Percentiles rank a stretch among this genome's conserved stretches.
Conservation (phyloP, 2,329 filamentous ascomycete genomes). For the Cordyceps militaris region DNA sequence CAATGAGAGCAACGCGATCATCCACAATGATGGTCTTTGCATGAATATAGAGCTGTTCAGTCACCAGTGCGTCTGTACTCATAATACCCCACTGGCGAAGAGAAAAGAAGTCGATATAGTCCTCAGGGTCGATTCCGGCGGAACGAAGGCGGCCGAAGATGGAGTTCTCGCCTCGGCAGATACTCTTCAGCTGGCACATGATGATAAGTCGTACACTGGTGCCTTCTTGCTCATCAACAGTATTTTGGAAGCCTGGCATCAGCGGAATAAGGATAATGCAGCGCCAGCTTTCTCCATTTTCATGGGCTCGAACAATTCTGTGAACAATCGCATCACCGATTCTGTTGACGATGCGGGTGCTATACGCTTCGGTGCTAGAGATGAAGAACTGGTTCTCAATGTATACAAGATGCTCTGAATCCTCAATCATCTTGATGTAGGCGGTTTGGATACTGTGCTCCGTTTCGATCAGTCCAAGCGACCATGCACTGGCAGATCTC, state of each 20-base stretch:
- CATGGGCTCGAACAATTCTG: conserved; percentile 76
- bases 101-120: conserved; percentile 94
- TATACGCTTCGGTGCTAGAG: conserved; percentile 82
- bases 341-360: conserved; percentile 80
- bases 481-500: conserved; percentile 86
- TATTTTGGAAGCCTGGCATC: conserved; percentile 98
- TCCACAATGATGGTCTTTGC: conserved; percentile 96
- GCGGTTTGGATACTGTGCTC: conserved; percentile 96
- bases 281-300: conserved; percentile 83
- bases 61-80: conserved; percentile 75
- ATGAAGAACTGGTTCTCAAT: conserved; percentile 99
- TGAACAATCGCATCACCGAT: conserved; percentile 94
- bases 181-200: conserved; percentile 94
- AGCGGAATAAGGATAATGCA: conserved; percentile 85
- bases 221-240: conserved; percentile 87
- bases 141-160: conserved; percentile 82
- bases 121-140: conserved; percentile 79
- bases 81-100: conserved; percentile 89
- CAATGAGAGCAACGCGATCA: conserved; percentile 86
- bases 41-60: conserved; percentile 96
- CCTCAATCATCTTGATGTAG: conserved; percentile 88
- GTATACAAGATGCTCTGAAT: conserved; percentile 95
- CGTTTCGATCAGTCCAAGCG: conserved; percentile 76
- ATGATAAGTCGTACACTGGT: conserved; percentile 93
- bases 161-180: conserved; percentile 84